Evolutionary conservation across 2,329 filamentous ascomycete species (phyloP).

Genomic region (Paraconiothyrium brasiliense): DNA sequence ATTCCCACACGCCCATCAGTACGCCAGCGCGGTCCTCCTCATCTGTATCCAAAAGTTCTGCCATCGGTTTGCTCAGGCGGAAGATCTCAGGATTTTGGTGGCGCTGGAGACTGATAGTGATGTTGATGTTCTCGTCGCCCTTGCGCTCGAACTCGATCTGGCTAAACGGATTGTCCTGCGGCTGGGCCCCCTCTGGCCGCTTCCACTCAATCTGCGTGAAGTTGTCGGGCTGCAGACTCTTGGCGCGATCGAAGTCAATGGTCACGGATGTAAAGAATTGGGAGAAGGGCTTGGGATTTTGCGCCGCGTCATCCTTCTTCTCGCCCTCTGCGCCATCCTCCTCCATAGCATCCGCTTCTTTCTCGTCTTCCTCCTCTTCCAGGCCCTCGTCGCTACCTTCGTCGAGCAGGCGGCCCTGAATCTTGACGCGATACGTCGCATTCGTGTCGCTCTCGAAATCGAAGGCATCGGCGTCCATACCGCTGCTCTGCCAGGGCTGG

Average conservation of each 20-base stretch:
- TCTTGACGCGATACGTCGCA: conserved; percentile 87
- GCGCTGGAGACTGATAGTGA: conserved; percentile 84
- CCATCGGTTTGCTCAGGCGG: conserved; percentile 78
- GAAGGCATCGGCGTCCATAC: conserved; percentile 76
- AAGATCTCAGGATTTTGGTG: conserved; percentile 90
- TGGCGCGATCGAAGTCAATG: conserved; percentile 66
- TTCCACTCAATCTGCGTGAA: conserved; percentile 82
- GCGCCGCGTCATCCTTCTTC: conserved; percentile 36
- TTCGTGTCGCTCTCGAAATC: conserved; percentile 82
- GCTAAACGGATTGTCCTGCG: conserved; percentile 82
- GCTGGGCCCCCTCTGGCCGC: conserved; percentile 73
- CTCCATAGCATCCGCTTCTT: conserved; percentile 67
- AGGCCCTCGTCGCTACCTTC: conserved; percentile 51
- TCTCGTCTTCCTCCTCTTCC: conserved; percentile 43
- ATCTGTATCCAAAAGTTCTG: conserved; percentile 83
- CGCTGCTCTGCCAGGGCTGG: conserved; percentile 86
- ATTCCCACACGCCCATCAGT: conserved; percentile 94
- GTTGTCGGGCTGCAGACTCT: conserved; percentile 72
- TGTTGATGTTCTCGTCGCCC: conserved; percentile 90
- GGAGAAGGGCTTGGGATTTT: conserved; percentile 68
- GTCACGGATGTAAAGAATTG: conserved; percentile 85
- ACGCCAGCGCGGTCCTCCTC: conserved; percentile 89
- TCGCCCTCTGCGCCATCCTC: conserved; percentile 59
- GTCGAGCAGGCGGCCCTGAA: conserved; percentile 83
- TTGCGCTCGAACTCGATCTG: conserved; percentile 90